Base-by-base conservation (phyloP, 129 eudicot species). In the Sambucus nigra region DNA sequence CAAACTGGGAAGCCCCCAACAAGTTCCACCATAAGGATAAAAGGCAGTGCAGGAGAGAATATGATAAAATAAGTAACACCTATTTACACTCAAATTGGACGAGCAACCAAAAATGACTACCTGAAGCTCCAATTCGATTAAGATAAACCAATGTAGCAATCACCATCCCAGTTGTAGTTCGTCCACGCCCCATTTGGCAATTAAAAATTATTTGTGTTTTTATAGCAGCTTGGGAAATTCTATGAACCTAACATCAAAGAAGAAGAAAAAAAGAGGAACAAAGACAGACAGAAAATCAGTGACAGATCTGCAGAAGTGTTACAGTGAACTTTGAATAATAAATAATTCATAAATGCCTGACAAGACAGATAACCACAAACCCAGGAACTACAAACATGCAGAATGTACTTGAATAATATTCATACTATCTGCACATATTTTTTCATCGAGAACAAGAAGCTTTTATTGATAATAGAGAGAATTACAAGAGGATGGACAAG, bases 161-260 rank as follows among this genome's bases (percentile, higher is more conserved):
- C 71, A 89, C 98, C 98, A 89, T 89, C 62, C 98, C 98, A 15
- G 95, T 89, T 54, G 98, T 89, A 25, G 98, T 89, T 51, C 98
- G 77, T 46, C 98, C 97, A 10, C 97, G 93, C 40, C 97, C 98
- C 98, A 89, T 89, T 89, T 89, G 98, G 68, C 95, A 89, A 68
- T 89, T 89, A 72, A 89, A 89, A 51, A 84, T 69, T 55, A 89
- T 79, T 73, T 81, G 80, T 54, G 88, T 81, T 65, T 67, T 77
- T 28, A 81, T 51, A 64, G 76, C 82, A 42, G 87, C 88, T 73
- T 70, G 83, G 25, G 92, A 88, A 52, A 88, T 78, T 63, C 81
- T 81, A 32, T 73, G 64, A 69, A 84, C 94, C 97, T 88, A 76
- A 39, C 23, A 60, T 32, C 29, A 17, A 27, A 24, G 19, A 45